A percentile compares a stretch with the other conserved stretches of the same genome.
Evolutionary conservation across 495 filamentous ascomycete species (phyloP).

Genomic region (Penicillium maclennaniae): DNA sequence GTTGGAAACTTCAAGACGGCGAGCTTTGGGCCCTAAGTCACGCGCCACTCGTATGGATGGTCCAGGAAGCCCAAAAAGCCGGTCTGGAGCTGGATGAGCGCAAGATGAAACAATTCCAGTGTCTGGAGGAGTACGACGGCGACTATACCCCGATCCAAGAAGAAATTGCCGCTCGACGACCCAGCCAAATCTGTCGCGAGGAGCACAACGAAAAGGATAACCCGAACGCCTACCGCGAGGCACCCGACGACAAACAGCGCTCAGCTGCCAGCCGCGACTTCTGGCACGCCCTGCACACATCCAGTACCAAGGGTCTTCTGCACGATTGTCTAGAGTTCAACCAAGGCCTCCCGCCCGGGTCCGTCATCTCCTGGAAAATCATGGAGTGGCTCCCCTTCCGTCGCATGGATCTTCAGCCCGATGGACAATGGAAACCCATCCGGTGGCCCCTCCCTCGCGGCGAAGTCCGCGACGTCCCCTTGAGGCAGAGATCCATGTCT

Average conservation of each 20-base stretch:
- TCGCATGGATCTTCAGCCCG: conserved; percentile 70
- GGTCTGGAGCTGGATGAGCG: conserved; percentile 66
- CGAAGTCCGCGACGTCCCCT: conserved; percentile 78
- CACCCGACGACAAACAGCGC: conserved; percentile 26
- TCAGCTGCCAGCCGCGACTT: conserved; percentile 39
- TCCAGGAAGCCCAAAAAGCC: conserved; percentile 70
- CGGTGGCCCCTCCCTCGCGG: conserved; percentile 76
- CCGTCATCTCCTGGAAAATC: conserved; percentile 70
- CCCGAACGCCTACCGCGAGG: conserved; percentile 14
- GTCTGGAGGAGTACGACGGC: conserved; percentile 48
- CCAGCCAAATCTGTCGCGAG: conserved; percentile 19
- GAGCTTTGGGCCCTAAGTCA: conserved; percentile 64
- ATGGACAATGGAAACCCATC: conserved; percentile 80
- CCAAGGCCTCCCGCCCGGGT: conserved; percentile 54
- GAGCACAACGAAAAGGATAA: conserved; percentile 11
- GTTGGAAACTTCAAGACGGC: conserved; percentile 62
- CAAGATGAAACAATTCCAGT: conserved; percentile 65
- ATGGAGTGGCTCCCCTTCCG: conserved; percentile 87
- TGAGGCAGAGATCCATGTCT: conserved; percentile 66
- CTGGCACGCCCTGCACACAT: conserved; percentile 53
- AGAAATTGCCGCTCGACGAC: conserved; percentile 34
- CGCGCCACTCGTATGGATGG: conserved; percentile 79
- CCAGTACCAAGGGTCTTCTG: conserved; percentile 58
- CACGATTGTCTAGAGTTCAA: conserved; percentile 73
- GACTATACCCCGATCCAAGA: conserved; percentile 43